A percentile compares a stretch with the other conserved stretches of the same genome.
Conservation (phyloP, 2,329 filamentous ascomycete genomes). For the Aureobasidium sp. region DNA sequence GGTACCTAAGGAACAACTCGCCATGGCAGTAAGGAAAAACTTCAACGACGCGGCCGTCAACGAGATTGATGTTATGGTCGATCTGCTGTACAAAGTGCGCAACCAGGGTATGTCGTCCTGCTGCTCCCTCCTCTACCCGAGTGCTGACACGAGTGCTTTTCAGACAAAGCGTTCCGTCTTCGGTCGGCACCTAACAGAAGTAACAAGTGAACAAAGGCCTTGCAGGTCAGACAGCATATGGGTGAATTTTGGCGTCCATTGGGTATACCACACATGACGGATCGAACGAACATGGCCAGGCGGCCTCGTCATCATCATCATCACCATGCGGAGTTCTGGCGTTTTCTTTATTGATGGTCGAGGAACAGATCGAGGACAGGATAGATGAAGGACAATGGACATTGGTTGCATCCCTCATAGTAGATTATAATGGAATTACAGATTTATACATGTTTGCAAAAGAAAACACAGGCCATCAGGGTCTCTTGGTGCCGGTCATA, state of each 20-base stretch:
- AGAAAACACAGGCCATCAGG: constrained; percentile 13
- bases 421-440: neutral
- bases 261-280: constrained; percentile 8
- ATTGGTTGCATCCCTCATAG: neutral
- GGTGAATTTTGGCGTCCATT: neutral
- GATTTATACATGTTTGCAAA: constrained; percentile 7
- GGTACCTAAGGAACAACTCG: constrained; percentile 66
- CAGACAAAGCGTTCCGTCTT: constrained; percentile 43
- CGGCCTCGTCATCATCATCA: constrained; percentile 3
- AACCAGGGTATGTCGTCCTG: constrained; percentile 43
- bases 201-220: neutral
- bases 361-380: neutral
- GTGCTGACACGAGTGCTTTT: neutral
- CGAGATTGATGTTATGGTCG: constrained; percentile 77
- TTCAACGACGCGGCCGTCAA: constrained; percentile 74
- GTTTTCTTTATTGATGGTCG: neutral
- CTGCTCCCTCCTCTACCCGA: neutral
- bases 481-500: neutral
- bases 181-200: constrained; percentile 27
- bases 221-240: neutral
- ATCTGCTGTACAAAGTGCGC: constrained; percentile 65
- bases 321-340: constrained; percentile 5
- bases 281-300: neutral
- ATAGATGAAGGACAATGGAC: neutral
- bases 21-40: constrained; percentile 67